phyloP scores from a whole-genome alignment of 345 rosid genomes.

The Hibiscus syriacus region DNA sequence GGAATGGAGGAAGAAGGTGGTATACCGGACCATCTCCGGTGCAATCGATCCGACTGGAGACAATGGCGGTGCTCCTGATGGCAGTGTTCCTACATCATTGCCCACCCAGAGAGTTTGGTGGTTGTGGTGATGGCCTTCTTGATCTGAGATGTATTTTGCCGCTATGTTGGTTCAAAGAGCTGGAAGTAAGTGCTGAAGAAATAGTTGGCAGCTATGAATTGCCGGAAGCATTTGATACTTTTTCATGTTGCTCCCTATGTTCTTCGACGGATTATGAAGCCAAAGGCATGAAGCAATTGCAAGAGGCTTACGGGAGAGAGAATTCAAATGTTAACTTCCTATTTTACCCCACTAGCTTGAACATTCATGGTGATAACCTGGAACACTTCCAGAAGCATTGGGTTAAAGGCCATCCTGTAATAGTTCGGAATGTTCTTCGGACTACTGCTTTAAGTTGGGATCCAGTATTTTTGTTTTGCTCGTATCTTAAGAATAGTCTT shows the following conservation, averaged over 20 bases:
- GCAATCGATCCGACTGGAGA: constrained; percentile 85
- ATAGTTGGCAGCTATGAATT: constrained; percentile 80
- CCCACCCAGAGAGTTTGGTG: constrained; percentile 49
- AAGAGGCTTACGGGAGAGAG: constrained; percentile 59
- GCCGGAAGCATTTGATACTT: constrained; percentile 59
- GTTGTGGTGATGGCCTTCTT: constrained; percentile 48
- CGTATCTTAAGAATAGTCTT: constrained; percentile 56
- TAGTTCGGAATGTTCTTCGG: constrained; percentile 61
- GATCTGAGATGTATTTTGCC: constrained; percentile 49
- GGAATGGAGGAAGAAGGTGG: constrained; percentile 39
- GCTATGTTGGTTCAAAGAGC: constrained; percentile 47
- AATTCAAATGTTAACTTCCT: constrained; percentile 57
- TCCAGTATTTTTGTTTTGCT: constrained; percentile 76
- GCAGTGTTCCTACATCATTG: constrained; percentile 33
- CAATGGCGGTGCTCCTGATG: constrained; percentile 71
- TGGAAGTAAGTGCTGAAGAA: constrained; percentile 82
- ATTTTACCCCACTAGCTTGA: constrained; percentile 47
- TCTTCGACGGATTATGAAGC: constrained; percentile 35
- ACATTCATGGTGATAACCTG: constrained; percentile 53
- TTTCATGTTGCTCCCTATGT: constrained; percentile 66
- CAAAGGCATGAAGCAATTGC: constrained; percentile 40
- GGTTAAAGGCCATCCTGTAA: constrained; percentile 87
- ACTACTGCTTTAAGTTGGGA: constrained; percentile 67
- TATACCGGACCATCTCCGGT: constrained; percentile 75
- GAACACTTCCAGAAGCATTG: constrained; percentile 96